Conservation (phyloP, 495 filamentous ascomycete species). For the Lophiotrema nucula region DNA sequence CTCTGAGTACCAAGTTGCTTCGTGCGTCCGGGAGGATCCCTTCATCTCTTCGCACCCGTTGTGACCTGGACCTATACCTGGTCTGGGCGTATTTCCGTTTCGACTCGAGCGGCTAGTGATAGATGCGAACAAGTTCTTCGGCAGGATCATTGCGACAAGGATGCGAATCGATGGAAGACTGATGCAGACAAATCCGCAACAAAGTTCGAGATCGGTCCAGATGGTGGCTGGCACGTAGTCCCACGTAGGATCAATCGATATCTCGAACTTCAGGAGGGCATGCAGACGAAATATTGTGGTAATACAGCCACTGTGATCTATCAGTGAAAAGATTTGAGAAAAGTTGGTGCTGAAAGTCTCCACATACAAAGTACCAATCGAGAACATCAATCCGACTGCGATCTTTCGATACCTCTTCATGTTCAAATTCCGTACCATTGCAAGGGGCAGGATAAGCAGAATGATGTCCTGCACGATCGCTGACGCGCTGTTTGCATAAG, state of each 20-base stretch:
- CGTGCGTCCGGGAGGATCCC: too few relatives aligned
- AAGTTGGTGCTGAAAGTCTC: too few relatives aligned
- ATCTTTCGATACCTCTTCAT: constrained; percentile 13
- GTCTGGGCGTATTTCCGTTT: too few relatives aligned
- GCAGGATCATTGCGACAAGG: neutral
- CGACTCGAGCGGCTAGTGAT: neutral
- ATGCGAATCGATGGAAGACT: constrained; percentile 12
- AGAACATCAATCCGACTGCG: constrained; percentile 16
- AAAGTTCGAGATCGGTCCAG: constrained; percentile 17
- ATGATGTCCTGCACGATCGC: constrained; percentile 16
- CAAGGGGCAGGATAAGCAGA: constrained; percentile 6
- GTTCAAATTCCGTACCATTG: constrained; percentile 6
- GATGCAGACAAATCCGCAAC: constrained; percentile 14
- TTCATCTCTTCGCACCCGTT: too few relatives aligned
- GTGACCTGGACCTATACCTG: too few relatives aligned
- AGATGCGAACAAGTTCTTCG: neutral
- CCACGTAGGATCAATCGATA: constrained; percentile 20
- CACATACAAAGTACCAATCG: constrained; percentile 15
- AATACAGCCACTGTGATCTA: constrained; percentile 12
- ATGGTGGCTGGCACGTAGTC: constrained; percentile 17
- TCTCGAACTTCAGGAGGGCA: constrained; percentile 12
- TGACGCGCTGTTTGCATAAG: constrained; percentile 5
- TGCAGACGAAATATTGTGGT: constrained; percentile 13
- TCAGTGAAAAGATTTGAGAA: too few relatives aligned
- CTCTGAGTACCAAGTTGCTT: too few relatives aligned